Percentiles rank a stretch among this genome's conserved stretches.
Conservation (phyloP, 2,329 filamentous ascomycete genomes). For the Arthrobotrys megalospora region DNA sequence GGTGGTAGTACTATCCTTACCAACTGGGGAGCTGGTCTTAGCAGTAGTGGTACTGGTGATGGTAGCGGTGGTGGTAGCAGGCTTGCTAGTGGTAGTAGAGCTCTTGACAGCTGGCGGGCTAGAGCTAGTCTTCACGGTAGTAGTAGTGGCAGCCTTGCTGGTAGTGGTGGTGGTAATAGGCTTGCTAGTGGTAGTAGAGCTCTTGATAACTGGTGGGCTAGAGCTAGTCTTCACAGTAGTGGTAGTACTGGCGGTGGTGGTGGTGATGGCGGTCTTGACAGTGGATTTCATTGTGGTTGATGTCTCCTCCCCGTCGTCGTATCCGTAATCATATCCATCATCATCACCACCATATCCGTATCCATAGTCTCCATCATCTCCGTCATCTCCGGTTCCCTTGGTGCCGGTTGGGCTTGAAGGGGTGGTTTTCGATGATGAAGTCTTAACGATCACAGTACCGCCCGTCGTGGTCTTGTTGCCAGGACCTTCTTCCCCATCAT, state of each 20-base stretch:
- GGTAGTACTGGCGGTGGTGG: not conserved
- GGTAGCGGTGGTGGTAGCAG: not conserved
- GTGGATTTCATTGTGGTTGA: not conserved
- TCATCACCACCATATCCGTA: conserved; percentile 10
- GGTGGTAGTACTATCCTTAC: not conserved
- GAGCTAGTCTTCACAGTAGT: not conserved
- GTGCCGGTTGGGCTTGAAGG: not conserved
- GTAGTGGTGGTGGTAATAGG: not conserved
- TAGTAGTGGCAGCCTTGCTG: not conserved
- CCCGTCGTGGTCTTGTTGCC: not conserved
- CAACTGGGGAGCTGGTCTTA: not conserved
- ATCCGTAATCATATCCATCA: not conserved
- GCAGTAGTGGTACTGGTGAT: not conserved
- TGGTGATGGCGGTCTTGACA: conserved; percentile 1
- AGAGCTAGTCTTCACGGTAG: not conserved
- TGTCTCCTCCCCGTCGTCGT: no score
- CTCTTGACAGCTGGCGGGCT: not conserved
- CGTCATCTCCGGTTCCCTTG: not conserved
- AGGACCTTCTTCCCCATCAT: not conserved
- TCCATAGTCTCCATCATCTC: not conserved
- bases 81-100: not conserved
- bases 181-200: not conserved
- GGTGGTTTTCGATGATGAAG: not conserved
- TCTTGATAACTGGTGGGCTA: not conserved
- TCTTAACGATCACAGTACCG: not conserved